Conservation (phyloP, 345 rosid species). For the Syzygium aromaticum region DNA sequence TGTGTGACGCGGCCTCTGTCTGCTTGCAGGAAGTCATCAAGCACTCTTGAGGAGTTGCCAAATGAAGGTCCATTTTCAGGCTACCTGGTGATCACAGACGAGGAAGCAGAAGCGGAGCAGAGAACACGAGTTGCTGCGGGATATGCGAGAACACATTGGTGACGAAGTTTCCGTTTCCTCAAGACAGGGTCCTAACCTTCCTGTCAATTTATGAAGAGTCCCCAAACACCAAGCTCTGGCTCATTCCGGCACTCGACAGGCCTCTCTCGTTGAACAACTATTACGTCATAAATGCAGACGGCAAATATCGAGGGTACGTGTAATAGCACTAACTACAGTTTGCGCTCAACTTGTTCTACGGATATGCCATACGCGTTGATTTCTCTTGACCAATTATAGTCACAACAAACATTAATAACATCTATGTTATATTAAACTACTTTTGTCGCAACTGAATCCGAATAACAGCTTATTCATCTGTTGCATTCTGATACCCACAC, state of each 20-base stretch:
- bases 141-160: slow-evolving; percentile 26
- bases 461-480: background rate
- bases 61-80: slow-evolving; percentile 64
- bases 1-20: slow-evolving; percentile 53
- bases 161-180: slow-evolving; percentile 55
- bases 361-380: background rate
- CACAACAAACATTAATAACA: background rate
- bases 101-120: slow-evolving; percentile 38
- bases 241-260: slow-evolving; percentile 62
- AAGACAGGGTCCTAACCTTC: slow-evolving; percentile 45
- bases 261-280: slow-evolving; percentile 50
- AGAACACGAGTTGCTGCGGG: slow-evolving; percentile 48
- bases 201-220: slow-evolving; percentile 29
- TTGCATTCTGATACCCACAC: background rate
- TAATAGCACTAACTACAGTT: background rate
- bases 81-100: slow-evolving; percentile 49
- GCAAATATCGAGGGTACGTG: slow-evolving; percentile 38
- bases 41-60: slow-evolving; percentile 35
- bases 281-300: slow-evolving; percentile 23
- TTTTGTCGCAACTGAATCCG: background rate
- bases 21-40: slow-evolving; percentile 28
- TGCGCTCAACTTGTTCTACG: background rate
- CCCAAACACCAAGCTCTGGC: slow-evolving; percentile 37
- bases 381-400: background rate
- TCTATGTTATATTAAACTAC: background rate